phyloP scores from a whole-genome alignment of 2,329 filamentous ascomycete genomes.

The Cladosporium phlei region DNA sequence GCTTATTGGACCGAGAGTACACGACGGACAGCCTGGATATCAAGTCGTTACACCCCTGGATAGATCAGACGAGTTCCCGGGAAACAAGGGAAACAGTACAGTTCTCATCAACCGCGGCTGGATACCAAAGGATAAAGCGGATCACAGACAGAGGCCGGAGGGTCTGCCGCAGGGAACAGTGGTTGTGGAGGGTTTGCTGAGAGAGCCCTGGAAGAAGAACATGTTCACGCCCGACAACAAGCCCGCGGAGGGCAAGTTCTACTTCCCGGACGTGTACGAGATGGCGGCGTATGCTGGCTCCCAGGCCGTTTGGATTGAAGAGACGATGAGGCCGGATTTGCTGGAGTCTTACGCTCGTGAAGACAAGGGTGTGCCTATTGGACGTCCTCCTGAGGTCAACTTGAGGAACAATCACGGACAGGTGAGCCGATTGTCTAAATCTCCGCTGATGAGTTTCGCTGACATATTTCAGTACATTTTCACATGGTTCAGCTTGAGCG shows the following conservation, averaged over 20 bases:
- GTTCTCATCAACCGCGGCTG: conserved; percentile 85
- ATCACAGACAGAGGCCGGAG: conserved; percentile 58
- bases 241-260: conserved; percentile 79
- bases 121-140: conserved; percentile 72
- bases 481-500: conserved; percentile 84
- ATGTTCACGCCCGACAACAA: conserved; percentile 91
- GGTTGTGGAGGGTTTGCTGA: conserved; percentile 73
- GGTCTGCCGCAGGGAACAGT: conserved; percentile 68
- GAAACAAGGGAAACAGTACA: conserved; percentile 50
- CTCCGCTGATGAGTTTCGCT: not conserved
- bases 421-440: conserved; percentile 20
- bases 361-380: conserved; percentile 80
- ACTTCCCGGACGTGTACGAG: conserved; percentile 88
- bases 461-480: conserved; percentile 66
- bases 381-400: conserved; percentile 81
- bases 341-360: conserved; percentile 71
- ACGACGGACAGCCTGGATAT: conserved; percentile 85
- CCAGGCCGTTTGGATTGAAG: conserved; percentile 90
- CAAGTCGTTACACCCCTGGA: conserved; percentile 90
- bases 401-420: conserved; percentile 94
- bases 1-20: conserved; percentile 85
- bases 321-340: conserved; percentile 84
- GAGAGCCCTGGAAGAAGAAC: conserved; percentile 95
- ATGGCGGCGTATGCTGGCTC: conserved; percentile 82
- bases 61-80: conserved; percentile 48